Evolutionary conservation across 352 stramenopile species (phyloP).

Genomic region (Phytophthora tubulina): DNA sequence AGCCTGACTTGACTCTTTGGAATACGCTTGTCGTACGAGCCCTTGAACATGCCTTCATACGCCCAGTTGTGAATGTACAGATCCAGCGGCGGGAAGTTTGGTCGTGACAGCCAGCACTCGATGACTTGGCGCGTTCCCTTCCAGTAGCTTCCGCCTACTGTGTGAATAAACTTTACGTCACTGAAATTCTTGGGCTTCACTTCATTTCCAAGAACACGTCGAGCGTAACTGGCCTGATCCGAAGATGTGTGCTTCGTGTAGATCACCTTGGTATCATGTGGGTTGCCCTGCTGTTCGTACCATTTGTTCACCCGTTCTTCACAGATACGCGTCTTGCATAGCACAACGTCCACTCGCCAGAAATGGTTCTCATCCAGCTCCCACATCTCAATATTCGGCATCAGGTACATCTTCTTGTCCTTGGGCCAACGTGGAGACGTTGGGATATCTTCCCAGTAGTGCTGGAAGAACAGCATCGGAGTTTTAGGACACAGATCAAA

Average conservation of each 20-base stretch:
- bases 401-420: conserved; percentile 54
- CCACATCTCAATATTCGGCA: conserved; percentile 64
- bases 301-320: conserved; percentile 52
- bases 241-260: conserved; percentile 73
- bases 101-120: conserved; percentile 65
- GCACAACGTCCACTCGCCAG: conserved; percentile 49
- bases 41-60: conserved; percentile 53
- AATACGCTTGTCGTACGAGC: conserved; percentile 43
- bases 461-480: conserved; percentile 56
- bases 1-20: conserved; percentile 42
- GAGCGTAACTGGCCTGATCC: conserved; percentile 52
- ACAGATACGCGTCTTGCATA: conserved; percentile 63
- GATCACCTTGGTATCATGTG: conserved; percentile 51
- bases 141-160: conserved; percentile 47
- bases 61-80: conserved; percentile 58
- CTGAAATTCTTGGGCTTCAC: conserved; percentile 51
- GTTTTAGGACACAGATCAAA: conserved; percentile 60
- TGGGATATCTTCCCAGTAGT: conserved; percentile 56
- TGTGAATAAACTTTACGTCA: conserved; percentile 52
- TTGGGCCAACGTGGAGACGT: conserved; percentile 39
- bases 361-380: conserved; percentile 52
- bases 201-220: conserved; percentile 30
- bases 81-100: conserved; percentile 56
- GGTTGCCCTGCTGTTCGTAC: conserved; percentile 68
- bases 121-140: conserved; percentile 65